Conservation (phyloP, 1,284 basidiomycete genomes). For the Schizophyllum commune region DNA sequence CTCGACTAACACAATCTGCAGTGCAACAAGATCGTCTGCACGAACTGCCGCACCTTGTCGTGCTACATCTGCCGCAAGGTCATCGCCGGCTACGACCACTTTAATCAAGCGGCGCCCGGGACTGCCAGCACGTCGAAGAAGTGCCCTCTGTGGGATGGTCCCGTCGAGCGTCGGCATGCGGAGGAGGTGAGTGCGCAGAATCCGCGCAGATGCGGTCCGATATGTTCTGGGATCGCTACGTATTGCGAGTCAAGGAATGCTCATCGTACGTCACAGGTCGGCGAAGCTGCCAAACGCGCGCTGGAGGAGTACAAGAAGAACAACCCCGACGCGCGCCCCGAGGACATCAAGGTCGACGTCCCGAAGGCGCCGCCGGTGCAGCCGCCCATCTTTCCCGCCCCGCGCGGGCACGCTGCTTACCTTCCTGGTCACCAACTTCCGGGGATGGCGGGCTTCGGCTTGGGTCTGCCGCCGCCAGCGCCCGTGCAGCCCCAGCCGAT, state of each 20-base stretch:
- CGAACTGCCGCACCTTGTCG: constrained; percentile 57
- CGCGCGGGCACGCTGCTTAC: too few species aligned
- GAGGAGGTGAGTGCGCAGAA: constrained; percentile 43
- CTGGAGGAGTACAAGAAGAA: constrained; percentile 46
- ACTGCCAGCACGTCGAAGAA: constrained; percentile 27
- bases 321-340: constrained; percentile 16
- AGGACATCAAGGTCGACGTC: constrained; percentile 12
- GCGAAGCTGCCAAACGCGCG: constrained; percentile 58
- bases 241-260: background rate
- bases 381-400: too few species aligned
- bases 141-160: constrained; percentile 63
- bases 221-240: too few species aligned
- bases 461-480: too few species aligned
- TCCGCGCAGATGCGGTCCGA: background rate
- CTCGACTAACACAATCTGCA: constrained; percentile 19
- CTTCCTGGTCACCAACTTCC: too few species aligned
- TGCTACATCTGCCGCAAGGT: constrained; percentile 74
- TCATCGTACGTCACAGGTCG: constrained; percentile 46
- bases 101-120: constrained; percentile 12
- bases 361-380: constrained; percentile 9
- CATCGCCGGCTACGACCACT: constrained; percentile 37
- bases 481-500: too few species aligned
- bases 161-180: constrained; percentile 53
- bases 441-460: too few species aligned
- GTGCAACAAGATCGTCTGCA: constrained; percentile 81